A percentile compares a stretch with the other conserved stretches of the same genome.
phyloP scores from a whole-genome alignment of 805 yeast species.

The Saturnispora ahearnii region DNA sequence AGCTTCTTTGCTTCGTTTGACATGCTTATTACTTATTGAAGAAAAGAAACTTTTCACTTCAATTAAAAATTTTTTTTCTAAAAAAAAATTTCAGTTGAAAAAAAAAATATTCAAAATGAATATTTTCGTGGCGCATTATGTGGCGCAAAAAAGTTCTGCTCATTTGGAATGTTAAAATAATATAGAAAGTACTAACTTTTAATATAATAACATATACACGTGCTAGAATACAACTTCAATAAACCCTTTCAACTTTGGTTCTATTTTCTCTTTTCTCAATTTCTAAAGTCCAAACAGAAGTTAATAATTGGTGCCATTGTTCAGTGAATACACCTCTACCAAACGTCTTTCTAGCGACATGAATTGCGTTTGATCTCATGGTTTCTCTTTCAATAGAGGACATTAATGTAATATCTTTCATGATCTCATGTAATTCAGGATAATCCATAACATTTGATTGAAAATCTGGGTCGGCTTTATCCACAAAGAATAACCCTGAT shows the following conservation, averaged over 20 bases:
- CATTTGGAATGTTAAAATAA: no score
- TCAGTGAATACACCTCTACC: slow-evolving; percentile 19
- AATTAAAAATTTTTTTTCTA: not conserved
- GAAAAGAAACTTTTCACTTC: not conserved
- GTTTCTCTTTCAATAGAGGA: slow-evolving; percentile 8
- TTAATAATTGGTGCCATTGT: slow-evolving; percentile 17
- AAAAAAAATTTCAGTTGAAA: not conserved
- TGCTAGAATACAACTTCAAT: slow-evolving; percentile 8
- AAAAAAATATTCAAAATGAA: slow-evolving; percentile 2
- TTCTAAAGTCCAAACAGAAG: slow-evolving; percentile 9
- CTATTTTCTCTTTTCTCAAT: slow-evolving; percentile 19
- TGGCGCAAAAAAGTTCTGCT: not conserved
- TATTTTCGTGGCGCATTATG: not conserved
- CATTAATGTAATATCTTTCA: slow-evolving; percentile 28
- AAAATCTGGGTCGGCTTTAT: slow-evolving; percentile 61
- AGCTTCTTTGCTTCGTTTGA: slow-evolving; percentile 31
- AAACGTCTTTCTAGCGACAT: slow-evolving; percentile 22
- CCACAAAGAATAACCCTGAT: slow-evolving; percentile 75
- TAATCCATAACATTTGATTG: slow-evolving; percentile 12
- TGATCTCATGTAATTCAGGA: slow-evolving; percentile 37
- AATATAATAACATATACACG: no score
- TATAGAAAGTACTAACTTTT: no score
- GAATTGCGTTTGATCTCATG: slow-evolving; percentile 18
- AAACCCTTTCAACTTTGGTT: slow-evolving; percentile 26
- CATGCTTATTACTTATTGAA: slow-evolving; percentile 9